phyloP scores from a whole-genome alignment of 2,329 filamentous ascomycete species.

The Scedosporium aurantiacum region DNA sequence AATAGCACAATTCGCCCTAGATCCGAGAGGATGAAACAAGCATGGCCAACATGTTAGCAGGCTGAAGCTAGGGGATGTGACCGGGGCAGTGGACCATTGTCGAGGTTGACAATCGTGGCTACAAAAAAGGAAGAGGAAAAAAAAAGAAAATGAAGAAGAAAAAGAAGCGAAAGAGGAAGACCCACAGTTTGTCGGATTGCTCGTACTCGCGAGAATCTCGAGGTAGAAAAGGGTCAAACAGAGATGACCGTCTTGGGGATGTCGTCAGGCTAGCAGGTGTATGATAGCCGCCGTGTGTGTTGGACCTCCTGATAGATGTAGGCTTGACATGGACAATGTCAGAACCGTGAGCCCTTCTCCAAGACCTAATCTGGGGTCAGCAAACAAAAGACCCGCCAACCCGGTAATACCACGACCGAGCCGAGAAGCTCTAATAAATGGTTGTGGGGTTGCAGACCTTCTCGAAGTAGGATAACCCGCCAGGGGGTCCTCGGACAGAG shows the following conservation, averaged over 20 bases:
- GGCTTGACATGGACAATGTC: conserved; percentile 5
- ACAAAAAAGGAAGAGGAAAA: background rate
- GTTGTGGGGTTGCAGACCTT: background rate
- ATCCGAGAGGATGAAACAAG: background rate
- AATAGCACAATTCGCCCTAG: conserved; percentile 58
- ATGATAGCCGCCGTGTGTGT: conserved; percentile 2
- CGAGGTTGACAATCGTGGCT: background rate
- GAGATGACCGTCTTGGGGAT: conserved; percentile 1
- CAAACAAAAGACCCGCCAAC: background rate
- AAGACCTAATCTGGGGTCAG: background rate
- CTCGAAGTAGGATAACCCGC: background rate
- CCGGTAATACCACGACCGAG: background rate
- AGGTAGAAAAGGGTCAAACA: background rate
- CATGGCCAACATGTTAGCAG: background rate
- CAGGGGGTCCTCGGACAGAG: conserved; percentile 2
- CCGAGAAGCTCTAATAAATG: background rate
- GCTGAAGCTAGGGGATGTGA: background rate
- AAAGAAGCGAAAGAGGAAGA: background rate
- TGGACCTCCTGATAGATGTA: conserved; percentile 2
- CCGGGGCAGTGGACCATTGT: background rate
- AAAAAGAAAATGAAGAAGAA: background rate
- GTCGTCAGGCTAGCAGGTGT: conserved; percentile 4
- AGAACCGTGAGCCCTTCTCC: conserved; percentile 5
- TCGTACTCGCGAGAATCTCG: background rate
- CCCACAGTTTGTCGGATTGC: background rate